These are phyloP conservation scores for Chlamydomonas eustigma DNA, from an alignment of 139 green algal genomes.

Conservation along the genomic window DNA sequence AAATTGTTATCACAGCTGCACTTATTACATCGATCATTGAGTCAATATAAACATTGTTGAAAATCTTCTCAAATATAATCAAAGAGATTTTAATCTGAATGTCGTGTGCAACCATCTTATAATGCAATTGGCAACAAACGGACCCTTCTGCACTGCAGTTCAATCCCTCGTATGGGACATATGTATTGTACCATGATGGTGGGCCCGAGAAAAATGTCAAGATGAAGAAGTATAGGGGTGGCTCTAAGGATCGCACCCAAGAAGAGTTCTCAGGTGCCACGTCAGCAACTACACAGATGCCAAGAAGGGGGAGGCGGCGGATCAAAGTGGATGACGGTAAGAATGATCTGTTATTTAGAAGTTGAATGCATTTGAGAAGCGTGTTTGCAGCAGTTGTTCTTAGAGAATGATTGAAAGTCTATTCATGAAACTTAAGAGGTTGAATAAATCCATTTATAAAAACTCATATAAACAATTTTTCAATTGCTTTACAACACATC, in stretches of 20 bases:
- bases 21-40: too few relatives aligned
- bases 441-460: too few relatives aligned
- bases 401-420: too few relatives aligned
- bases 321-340: constrained; percentile 3
- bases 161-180: constrained; percentile 85
- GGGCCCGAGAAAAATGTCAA: constrained; percentile 54
- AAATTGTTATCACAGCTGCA: too few relatives aligned
- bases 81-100: background rate
- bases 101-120: background rate
- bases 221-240: constrained; percentile 41
- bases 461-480: too few relatives aligned
- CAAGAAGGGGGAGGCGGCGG: constrained; percentile 9
- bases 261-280: constrained; percentile 5
- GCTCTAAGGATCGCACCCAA: constrained; percentile 7
- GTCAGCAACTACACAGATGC: constrained; percentile 3
- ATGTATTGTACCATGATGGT: constrained; percentile 86
- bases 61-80: background rate
- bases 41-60: background rate
- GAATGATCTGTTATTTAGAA: too few relatives aligned
- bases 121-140: background rate
- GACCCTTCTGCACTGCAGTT: constrained; percentile 74
- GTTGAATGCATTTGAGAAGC: too few relatives aligned
- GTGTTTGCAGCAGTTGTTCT: too few relatives aligned
- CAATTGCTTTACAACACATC: background rate
- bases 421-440: too few relatives aligned